These are phyloP conservation scores for Globisporangium lucens DNA, from an alignment of 352 stramenopile genomes.

Conservation along the genomic window DNA sequence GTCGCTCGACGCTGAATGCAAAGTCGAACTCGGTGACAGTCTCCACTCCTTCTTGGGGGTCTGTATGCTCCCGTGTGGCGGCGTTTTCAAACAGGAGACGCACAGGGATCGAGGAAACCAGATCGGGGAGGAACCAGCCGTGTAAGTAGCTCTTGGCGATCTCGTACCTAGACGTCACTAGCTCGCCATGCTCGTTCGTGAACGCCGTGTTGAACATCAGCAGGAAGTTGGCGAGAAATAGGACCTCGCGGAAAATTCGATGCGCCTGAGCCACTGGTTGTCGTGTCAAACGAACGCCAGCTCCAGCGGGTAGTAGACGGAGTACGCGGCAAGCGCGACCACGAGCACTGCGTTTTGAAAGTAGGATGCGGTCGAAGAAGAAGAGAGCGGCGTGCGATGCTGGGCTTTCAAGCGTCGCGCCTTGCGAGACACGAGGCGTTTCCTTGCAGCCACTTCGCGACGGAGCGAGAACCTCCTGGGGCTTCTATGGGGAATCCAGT, in stretches of 20 bases:
- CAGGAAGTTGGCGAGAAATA: slow-evolving; percentile 25
- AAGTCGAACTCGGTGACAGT: no score
- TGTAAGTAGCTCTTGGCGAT: slow-evolving; percentile 29
- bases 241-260: slow-evolving; percentile 12
- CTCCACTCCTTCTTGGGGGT: no score
- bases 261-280: not conserved
- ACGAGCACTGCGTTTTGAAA: slow-evolving; percentile 23
- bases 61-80: no score
- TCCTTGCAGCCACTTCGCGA: no score
- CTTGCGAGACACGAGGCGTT: no score
- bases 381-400: slow-evolving; percentile 28
- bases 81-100: no score
- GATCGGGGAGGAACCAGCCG: slow-evolving; percentile 23
- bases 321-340: slow-evolving; percentile 24
- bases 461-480: no score
- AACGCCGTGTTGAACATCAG: slow-evolving; percentile 34
- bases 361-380: slow-evolving; percentile 21
- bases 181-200: slow-evolving; percentile 20
- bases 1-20: no score
- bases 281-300: slow-evolving; percentile 27
- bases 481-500: no score
- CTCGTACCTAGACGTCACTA: slow-evolving; percentile 19
- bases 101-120: no score
- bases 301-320: slow-evolving; percentile 36
- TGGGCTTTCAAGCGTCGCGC: not conserved